phyloP scores from a whole-genome alignment of 805 yeast genomes.

The Brettanomyces sp. region DNA sequence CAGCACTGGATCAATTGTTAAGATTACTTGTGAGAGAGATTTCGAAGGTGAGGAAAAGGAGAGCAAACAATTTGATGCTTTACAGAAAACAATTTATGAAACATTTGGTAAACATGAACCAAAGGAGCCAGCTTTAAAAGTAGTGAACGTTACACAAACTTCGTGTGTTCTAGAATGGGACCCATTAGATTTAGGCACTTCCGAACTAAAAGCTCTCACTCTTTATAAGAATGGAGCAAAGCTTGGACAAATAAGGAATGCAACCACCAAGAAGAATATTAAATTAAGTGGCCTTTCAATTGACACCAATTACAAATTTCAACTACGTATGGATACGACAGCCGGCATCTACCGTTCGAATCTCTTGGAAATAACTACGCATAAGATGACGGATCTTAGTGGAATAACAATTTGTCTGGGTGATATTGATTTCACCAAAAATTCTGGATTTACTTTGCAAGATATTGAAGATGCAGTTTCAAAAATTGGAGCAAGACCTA shows the following conservation, averaged over 20 bases:
- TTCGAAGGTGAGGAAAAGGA: slow-evolving; percentile 54
- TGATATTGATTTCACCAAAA: slow-evolving; percentile 47
- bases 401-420: slow-evolving; percentile 93
- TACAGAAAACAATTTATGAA: slow-evolving; percentile 66
- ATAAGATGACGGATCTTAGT: slow-evolving; percentile 89
- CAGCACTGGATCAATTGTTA: slow-evolving; percentile 84
- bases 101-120: slow-evolving; percentile 73
- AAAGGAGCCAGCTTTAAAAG: slow-evolving; percentile 53
- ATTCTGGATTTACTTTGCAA: slow-evolving; percentile 31
- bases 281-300: slow-evolving; percentile 88
- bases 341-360: slow-evolving; percentile 81
- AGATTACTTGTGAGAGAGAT: slow-evolving; percentile 76
- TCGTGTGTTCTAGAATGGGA: slow-evolving; percentile 96
- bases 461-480: slow-evolving; percentile 57
- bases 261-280: slow-evolving; percentile 66
- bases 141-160: slow-evolving; percentile 83
- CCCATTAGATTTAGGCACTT: slow-evolving; percentile 70
- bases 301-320: slow-evolving; percentile 73
- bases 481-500: slow-evolving; percentile 75
- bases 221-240: slow-evolving; percentile 67
- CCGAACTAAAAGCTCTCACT: slow-evolving; percentile 65
- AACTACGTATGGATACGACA: slow-evolving; percentile 73
- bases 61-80: slow-evolving; percentile 42
- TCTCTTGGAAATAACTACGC: slow-evolving; percentile 64
- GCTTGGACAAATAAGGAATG: slow-evolving; percentile 77